Conservation (phyloP, 495 filamentous ascomycete species). For the Neurospora sp. region DNA sequence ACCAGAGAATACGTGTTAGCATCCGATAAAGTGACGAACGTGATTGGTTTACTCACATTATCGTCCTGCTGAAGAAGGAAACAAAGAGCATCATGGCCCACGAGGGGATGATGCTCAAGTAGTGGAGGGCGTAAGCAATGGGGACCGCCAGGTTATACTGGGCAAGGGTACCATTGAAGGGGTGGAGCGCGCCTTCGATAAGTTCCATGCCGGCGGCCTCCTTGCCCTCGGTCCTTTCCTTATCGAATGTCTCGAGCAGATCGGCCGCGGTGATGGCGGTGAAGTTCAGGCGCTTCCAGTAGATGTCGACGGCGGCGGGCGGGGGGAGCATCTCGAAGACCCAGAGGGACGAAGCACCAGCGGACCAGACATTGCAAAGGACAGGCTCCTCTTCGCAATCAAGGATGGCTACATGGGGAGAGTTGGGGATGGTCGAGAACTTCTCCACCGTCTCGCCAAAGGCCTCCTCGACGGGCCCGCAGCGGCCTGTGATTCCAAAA, state of each 20-base stretch:
- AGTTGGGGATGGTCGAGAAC: constrained; percentile 52
- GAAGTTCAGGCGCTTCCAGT: constrained; percentile 51
- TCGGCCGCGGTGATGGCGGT: constrained; percentile 54
- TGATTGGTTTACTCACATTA: constrained; percentile 61
- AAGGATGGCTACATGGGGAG: constrained; percentile 61
- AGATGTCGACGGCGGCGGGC: constrained; percentile 50
- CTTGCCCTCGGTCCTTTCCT: constrained; percentile 47
- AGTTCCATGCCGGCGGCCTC: constrained; percentile 19
- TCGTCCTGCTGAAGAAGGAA: constrained; percentile 65
- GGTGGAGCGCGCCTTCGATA: constrained; percentile 71
- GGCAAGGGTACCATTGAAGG: constrained; percentile 63
- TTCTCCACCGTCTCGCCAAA: constrained; percentile 54
- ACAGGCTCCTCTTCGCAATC: constrained; percentile 72
- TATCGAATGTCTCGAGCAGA: constrained; percentile 51
- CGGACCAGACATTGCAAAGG: constrained; percentile 75
- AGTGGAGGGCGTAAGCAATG: constrained; percentile 66
- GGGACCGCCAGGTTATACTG: constrained; percentile 53
- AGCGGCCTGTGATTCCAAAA: constrained; percentile 28
- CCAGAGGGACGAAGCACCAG: constrained; percentile 60
- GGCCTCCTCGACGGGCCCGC: constrained; percentile 34
- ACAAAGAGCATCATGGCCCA: constrained; percentile 70
- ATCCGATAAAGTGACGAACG: background rate
- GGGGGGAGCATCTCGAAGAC: constrained; percentile 51
- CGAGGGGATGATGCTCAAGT: constrained; percentile 46
- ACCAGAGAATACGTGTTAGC: constrained; percentile 14